A percentile compares a stretch with the other conserved stretches of the same genome.
phyloP scores from a whole-genome alignment of 1,284 basidiomycete species.

The Kalmanozyma brasiliensis region DNA sequence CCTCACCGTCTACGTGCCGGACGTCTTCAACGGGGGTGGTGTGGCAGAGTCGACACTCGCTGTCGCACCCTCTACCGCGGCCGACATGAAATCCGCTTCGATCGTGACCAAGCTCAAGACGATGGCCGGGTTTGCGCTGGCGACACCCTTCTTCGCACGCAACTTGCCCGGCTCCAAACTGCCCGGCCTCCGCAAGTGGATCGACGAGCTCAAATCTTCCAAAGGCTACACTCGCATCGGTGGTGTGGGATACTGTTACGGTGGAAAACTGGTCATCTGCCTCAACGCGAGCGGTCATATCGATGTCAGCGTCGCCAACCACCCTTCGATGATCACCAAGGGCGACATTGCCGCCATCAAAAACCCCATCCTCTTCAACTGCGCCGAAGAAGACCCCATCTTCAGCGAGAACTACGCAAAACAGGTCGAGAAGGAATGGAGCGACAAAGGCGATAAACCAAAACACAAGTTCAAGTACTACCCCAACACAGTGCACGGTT shows the following conservation, averaged over 20 bases:
- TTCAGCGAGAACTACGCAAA: conserved; percentile 70
- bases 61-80: conserved; percentile 31
- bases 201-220: conserved; percentile 68
- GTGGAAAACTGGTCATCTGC: conserved; percentile 69
- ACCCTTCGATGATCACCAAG: conserved; percentile 71
- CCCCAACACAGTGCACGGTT: conserved; percentile 74
- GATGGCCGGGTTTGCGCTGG: conserved; percentile 11
- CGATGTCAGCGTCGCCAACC: conserved; percentile 73
- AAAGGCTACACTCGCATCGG: conserved; percentile 74
- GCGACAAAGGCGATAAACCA: conserved; percentile 69
- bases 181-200: conserved; percentile 28
- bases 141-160: conserved; percentile 32
- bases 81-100: conserved; percentile 16
- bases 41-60: conserved; percentile 18
- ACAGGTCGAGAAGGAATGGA: conserved; percentile 71
- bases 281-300: conserved; percentile 67
- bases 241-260: conserved; percentile 77
- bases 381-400: conserved; percentile 73
- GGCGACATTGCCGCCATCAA: conserved; percentile 69
- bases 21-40: conserved; percentile 52
- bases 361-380: conserved; percentile 72
- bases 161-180: conserved; percentile 32
- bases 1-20: conserved; percentile 74
- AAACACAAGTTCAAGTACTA: conserved; percentile 74
- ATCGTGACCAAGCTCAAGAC: conserved; percentile 34